A percentile compares a stretch with the other conserved stretches of the same genome.
These are phyloP conservation scores for Echria macrotheca DNA, from an alignment of 495 filamentous ascomycete genomes.

Conservation along the genomic window DNA sequence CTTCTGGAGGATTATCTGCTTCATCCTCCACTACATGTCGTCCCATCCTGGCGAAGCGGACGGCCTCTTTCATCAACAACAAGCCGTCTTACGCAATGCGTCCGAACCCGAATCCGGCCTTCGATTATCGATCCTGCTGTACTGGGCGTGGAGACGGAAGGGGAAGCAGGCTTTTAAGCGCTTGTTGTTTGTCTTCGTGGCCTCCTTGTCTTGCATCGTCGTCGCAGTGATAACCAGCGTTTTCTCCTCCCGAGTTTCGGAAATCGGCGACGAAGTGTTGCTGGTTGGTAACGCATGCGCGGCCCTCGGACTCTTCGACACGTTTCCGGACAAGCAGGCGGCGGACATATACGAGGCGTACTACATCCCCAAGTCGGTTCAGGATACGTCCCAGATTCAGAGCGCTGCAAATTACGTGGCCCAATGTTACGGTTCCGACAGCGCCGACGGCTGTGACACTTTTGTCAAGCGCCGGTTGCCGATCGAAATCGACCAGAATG, in stretches of 20 bases:
- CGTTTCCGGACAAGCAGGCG: background rate
- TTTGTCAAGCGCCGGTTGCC: conserved; percentile 9
- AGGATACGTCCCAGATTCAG: background rate
- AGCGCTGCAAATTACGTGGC: conserved; percentile 14
- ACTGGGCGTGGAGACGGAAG: conserved; percentile 7
- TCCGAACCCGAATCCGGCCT: conserved; percentile 1
- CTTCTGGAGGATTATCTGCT: conserved; percentile 17
- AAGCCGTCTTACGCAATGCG: conserved; percentile 20
- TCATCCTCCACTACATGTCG: conserved; percentile 9
- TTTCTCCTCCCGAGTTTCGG: background rate
- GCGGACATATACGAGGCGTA: background rate
- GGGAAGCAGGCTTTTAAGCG: background rate
- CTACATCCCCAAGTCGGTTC: background rate
- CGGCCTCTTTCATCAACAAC: conserved; percentile 17
- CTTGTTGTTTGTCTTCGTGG: background rate
- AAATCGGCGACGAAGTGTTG: conserved; percentile 9
- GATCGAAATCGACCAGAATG: conserved; percentile 5
- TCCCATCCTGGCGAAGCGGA: conserved; percentile 9
- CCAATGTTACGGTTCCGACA: conserved; percentile 10
- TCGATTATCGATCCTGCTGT: background rate
- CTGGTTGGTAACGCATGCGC: background rate
- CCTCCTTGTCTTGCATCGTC: background rate
- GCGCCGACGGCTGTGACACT: background rate
- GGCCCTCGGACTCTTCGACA: background rate
- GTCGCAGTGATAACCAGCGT: background rate